Evolutionary conservation across 495 filamentous ascomycete species (phyloP), one percentile per base, ranked within the genome.

Genomic region (Xylaria palmicola): DNA sequence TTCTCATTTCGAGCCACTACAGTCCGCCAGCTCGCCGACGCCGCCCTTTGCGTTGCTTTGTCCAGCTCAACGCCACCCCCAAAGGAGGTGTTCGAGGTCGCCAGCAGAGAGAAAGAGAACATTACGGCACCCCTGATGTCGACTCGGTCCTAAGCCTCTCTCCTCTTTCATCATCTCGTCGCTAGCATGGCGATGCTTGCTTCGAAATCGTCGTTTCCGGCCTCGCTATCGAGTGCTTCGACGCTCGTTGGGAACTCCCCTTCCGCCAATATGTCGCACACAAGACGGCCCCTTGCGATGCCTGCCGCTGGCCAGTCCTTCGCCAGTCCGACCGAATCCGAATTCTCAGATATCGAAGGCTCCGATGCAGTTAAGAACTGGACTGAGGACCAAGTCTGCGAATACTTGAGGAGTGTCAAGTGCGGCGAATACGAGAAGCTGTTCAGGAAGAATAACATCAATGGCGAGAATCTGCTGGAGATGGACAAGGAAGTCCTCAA

Each of bases 401-500:
- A 94, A 22, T 99, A 95, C 86, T 81, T 99, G 47, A 79, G 87
- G 64, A 92, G 86, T 65, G 91, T 98, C 65, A 92, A 93, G 64
- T 97, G 92, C 71, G 84, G 86, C 52, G 90, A 99, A 69, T 98
- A 99, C 75, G 91, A 96, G 70, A 84, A 88, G 62, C 73, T 97
- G 29, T 99, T 99, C 68, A 87, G 88, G 79, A 86, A 85, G 59
- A 96, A 99, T 68, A 90, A 97, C 69, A 96, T 99, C 77, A 98
- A 92, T 68, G 94, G 94, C 55, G 92, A 95, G 73, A 97, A 95
- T 68, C 79, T 99, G 41, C 83, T 99, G 58, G 94, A 99, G 75
- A 93, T 96, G 74, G 94, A 99, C 72, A 95, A 97, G 77, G 87
- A 89, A 53, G 91, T 94, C 47, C 82, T 99, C 58, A 95, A 98